A percentile compares a stretch with the other conserved stretches of the same genome.
These are phyloP conservation scores for Anthracocystis walkeri DNA, from an alignment of 1,284 basidiomycete species.

Conservation along the genomic window DNA sequence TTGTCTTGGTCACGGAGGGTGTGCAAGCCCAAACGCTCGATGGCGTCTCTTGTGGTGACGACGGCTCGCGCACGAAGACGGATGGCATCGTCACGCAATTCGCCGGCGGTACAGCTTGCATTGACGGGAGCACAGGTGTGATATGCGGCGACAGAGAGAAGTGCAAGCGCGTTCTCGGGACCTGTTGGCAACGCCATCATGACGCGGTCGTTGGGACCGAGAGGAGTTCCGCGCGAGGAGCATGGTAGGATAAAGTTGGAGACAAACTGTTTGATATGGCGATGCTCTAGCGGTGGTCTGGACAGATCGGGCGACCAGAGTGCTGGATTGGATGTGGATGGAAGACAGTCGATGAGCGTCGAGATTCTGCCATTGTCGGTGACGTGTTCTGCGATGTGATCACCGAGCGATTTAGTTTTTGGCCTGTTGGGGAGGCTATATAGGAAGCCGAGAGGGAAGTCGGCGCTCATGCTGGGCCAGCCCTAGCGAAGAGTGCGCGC, in stretches of 20 bases:
- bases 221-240: slow-evolving; percentile 30
- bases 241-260: slow-evolving; percentile 62
- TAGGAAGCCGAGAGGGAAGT: slow-evolving; percentile 64
- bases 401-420: slow-evolving; percentile 62
- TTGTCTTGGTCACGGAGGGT: slow-evolving; percentile 59
- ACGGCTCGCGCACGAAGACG: slow-evolving; percentile 67
- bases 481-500: slow-evolving; percentile 23
- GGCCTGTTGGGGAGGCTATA: slow-evolving; percentile 59
- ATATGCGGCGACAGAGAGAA: slow-evolving; percentile 65
- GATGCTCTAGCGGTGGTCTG: slow-evolving; percentile 65
- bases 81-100: slow-evolving; percentile 67
- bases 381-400: slow-evolving; percentile 64
- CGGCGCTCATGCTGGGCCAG: slow-evolving; percentile 60
- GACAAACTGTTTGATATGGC: slow-evolving; percentile 64
- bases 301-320: slow-evolving; percentile 67
- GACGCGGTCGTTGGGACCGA: slow-evolving; percentile 67
- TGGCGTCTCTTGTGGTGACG: slow-evolving; percentile 64
- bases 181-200: slow-evolving; percentile 69
- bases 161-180: slow-evolving; percentile 66
- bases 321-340: slow-evolving; percentile 62
- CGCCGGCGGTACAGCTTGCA: slow-evolving; percentile 67
- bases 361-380: slow-evolving; percentile 66
- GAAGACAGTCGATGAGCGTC: slow-evolving; percentile 65
- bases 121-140: slow-evolving; percentile 69
- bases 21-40: slow-evolving; percentile 63